Base-by-base conservation (phyloP, 345 rosid species). In the Passiflora organensis region DNA sequence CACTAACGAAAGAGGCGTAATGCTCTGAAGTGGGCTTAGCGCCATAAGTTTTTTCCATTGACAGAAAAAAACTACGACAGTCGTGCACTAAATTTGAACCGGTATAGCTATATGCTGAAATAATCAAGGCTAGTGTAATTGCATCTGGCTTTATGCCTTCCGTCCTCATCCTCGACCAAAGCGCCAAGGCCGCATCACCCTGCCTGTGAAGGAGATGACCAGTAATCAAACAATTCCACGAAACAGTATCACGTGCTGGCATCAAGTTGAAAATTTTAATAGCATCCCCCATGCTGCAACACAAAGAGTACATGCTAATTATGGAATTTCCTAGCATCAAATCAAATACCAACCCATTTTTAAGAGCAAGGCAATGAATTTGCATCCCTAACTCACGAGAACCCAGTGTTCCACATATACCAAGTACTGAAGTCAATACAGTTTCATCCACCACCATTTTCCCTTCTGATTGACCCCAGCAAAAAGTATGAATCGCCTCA, bases 151-250 rank as follows among this genome's bases (percentile, higher is more conserved):
- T 74, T 55, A 81, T 32, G 39, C 67, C 63, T 20, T 57, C 69
- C 6, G 56, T 52, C 62, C 70, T 47, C 80, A 88, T 79, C 61
- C 65, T 71, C 13, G 79, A 78, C 95, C 95, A 85, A 45, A 56
- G 54, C 67, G 53, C 64, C 36, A 86, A 59, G 12, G 76, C 93
- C 69, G 72, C 71, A 16, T 86, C 83, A 25, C 96, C 98, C 38
- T 80, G 73, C 60, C 88, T 73, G 58, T 82, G 83, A 64, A 91
- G 82, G 59, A 82, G 70, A 67, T 78, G 76, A 42, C 86, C 82
- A 4, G 85, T 68, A 54, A 91, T 67, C 72, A 91, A 76, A 64
- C 85, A 70, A 72, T 88, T 88, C 95, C 95, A 87, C 6, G 93
- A 85, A 51, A 86, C 79, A 60, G 76, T 44, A 56, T 88, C 80